Evolutionary conservation across 208 protist species (phyloP), one percentile per base, ranked within the genome.

Genomic region (Leishmania lainsoni): DNA sequence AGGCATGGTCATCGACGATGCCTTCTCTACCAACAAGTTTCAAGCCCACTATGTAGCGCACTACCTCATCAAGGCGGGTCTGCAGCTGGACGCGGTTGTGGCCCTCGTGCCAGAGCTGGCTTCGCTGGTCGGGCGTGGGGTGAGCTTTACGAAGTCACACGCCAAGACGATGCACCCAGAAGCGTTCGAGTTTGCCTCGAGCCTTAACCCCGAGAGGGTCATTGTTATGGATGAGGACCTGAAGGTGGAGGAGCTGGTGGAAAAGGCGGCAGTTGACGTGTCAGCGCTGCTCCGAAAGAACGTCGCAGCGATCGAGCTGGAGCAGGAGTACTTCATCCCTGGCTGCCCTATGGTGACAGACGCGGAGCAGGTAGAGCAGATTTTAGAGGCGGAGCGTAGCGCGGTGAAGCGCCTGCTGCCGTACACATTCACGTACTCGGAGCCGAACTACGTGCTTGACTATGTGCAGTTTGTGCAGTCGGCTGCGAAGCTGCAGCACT

Each of bases 361-460:
- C 56, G 86, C 84, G 10, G 76, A 86, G 51, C 69, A 89, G 52
- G 90, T 91, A 29, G 87, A 93, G 45, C 59, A 84, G 69, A 87
- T 97, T 59, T 45, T 97, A 49, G 81, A 83, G 3, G 86, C 87
- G 22, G 88, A 97, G 84, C 79, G 56, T 29, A 66, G 72, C 48
- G 72, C 71, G 10, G 82, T 95, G 61, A 81, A 84, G 29, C 52
- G 89, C 5, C 75, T 83, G 10, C 39, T 75, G 42, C 56, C 48
- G 59, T 91, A 89, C 85, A 83, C 83, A 29, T 95, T 97, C 86
- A 90, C 94, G 6, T 97, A 91, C 82, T 87, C 87, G 49, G 88
- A 94, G 84, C 91, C 94, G 20, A 97, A 97, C 84, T 97, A 88
- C 73, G 70, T 97, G 22, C 78, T 97, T 68, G 94, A 96, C 73